Evolutionary conservation across 495 filamentous ascomycete species (phyloP), one percentile per base, ranked within the genome.

Genomic region (Aspergillus kassunensis): DNA sequence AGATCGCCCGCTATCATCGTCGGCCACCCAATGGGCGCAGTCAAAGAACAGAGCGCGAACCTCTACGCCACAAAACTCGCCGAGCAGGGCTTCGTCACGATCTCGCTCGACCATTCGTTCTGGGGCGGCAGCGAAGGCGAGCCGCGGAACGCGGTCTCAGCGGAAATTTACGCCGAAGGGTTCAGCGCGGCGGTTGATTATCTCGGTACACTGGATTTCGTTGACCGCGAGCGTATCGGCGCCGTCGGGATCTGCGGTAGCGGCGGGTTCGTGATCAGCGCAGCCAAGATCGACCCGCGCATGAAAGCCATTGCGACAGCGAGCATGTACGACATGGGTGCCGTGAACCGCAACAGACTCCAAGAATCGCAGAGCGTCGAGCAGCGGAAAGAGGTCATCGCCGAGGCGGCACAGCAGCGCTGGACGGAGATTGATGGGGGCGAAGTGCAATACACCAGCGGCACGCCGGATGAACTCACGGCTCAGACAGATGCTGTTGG

Each of bases 191-290:
- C 71, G 6, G 69, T 75, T n/a, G 58, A 62, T 37, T 74, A 67
- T 54, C 65, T 75, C 23, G 58, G 59, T 29, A 50, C 53, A 0
- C 63, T 61, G 20, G 53, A 58, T 24, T 45, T 61, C n/a, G 69
- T 74, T 7, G 62, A 74, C 24, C 47, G 58, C 20, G 57, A 66
- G 29, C 58, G 65, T 3, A 72, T 76, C 35, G 71, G 70, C 1
- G 71, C 42, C 1, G 55, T 76, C 10, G 69, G 70, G 15, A 71
- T 74, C 53, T 76, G 70, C 57, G 72, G 56, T 53, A 63, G 63
- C 16, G 70, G 69, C 13, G 59, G 58, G 8, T 74, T 68, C 30
- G 51, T 66, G 5, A 57, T 66, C 37, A 65, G 58, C 31, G 69
- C 73, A 2, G 70, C 73, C 2, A 67, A 72, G 53, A 61, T 69